Evolutionary conservation across 192 early-diverging fungal species (phyloP).

Genomic region (Phycomyces nitens): DNA sequence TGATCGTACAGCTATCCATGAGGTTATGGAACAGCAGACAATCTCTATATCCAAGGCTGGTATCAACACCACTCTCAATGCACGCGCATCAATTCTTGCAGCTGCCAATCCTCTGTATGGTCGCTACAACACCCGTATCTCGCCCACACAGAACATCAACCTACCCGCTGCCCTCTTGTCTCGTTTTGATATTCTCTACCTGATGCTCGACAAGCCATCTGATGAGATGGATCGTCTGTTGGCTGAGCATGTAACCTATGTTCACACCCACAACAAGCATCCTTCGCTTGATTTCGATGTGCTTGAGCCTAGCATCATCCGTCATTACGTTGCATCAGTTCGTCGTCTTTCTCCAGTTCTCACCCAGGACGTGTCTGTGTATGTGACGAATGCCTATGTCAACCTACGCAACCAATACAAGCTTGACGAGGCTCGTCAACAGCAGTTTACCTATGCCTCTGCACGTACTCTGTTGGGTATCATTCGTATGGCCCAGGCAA

Average conservation of each 20-base stretch:
- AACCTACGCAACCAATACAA: constrained; percentile 70
- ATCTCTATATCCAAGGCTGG: constrained; percentile 97
- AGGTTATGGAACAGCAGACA: constrained; percentile 99
- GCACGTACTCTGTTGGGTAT: constrained; percentile 86
- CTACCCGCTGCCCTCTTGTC: constrained; percentile 91
- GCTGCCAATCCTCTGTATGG: constrained; percentile 97
- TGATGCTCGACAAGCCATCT: constrained; percentile 88
- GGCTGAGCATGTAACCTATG: constrained; percentile 93
- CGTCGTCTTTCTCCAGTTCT: constrained; percentile 70
- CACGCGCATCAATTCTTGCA: constrained; percentile 90
- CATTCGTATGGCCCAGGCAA: constrained; percentile 90
- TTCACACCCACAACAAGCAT: constrained; percentile 83
- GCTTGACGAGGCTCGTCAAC: constrained; percentile 41
- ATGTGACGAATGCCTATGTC: constrained; percentile 88
- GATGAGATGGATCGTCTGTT: constrained; percentile 81
- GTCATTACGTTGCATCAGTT: constrained; percentile 87
- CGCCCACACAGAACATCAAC: constrained; percentile 94
- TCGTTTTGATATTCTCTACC: constrained; percentile 92
- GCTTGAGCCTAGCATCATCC: constrained; percentile 73
- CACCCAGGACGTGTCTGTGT: constrained; percentile 72
- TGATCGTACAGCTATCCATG: constrained; percentile 96
- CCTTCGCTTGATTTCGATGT: constrained; percentile 58
- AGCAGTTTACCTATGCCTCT: constrained; percentile 75
- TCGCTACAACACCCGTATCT: constrained; percentile 87
- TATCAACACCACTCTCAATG: constrained; percentile 96